phyloP scores from a whole-genome alignment of 495 filamentous ascomycete species.

The Talaromyces borbonicus region DNA sequence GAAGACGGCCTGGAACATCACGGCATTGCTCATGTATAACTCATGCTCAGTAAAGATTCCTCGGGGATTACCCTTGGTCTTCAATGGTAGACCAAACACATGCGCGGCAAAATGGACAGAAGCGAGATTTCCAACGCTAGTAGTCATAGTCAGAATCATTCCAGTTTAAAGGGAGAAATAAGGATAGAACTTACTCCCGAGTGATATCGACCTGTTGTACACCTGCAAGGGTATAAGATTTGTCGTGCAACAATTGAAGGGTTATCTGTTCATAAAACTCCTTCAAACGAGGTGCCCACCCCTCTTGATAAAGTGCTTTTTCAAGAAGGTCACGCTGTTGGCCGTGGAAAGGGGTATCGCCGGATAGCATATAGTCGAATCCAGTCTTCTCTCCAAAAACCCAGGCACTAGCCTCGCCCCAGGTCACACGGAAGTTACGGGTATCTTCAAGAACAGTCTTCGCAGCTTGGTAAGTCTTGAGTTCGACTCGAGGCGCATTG shows the following conservation, averaged over 20 bases:
- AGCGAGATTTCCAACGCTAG: constrained; percentile 57
- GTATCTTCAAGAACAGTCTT: constrained; percentile 52
- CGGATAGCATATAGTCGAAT: constrained; percentile 45
- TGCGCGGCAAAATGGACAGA: constrained; percentile 63
- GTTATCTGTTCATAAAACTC: constrained; percentile 53
- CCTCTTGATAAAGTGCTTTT: constrained; percentile 34
- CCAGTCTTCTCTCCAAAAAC: constrained; percentile 44
- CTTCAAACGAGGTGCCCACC: constrained; percentile 42
- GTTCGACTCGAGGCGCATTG: constrained; percentile 39
- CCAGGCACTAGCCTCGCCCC: constrained; percentile 45
- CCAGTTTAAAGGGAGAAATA: background rate
- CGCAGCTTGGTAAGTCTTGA: constrained; percentile 51
- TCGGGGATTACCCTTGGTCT: constrained; percentile 54
- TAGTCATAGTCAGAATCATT: background rate
- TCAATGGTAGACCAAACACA: constrained; percentile 65
- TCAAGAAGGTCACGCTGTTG: constrained; percentile 34
- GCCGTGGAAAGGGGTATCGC: constrained; percentile 33
- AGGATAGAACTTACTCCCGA: constrained; percentile 47
- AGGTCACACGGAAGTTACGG: constrained; percentile 54
- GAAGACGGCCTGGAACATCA: constrained; percentile 51
- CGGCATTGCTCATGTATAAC: constrained; percentile 63
- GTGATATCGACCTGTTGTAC: constrained; percentile 66
- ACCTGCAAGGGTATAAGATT: constrained; percentile 48
- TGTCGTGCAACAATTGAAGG: constrained; percentile 50
- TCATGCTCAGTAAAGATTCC: constrained; percentile 73